These are phyloP conservation scores for Epichloe festucae DNA, from an alignment of 2,329 filamentous ascomycete species.

Conservation along the genomic window DNA sequence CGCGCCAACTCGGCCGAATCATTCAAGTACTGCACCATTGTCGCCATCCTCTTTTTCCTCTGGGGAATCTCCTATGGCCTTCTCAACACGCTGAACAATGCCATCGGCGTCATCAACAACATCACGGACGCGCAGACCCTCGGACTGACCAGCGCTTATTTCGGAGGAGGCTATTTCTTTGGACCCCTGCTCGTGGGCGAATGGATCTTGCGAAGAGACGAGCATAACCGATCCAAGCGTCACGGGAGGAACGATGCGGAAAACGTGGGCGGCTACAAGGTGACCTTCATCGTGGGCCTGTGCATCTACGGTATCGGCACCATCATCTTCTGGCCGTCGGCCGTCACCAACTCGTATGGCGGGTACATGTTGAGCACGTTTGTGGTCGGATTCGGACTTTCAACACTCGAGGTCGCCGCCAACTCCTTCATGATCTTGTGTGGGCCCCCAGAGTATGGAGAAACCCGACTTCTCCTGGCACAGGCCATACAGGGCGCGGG, in stretches of 20 bases:
- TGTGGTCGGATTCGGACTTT: conserved; percentile 64
- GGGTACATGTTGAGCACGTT: conserved; percentile 66
- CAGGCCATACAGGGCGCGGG: conserved; percentile 68
- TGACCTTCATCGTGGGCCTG: conserved; percentile 66
- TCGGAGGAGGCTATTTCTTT: conserved; percentile 55
- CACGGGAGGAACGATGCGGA: conserved; percentile 25
- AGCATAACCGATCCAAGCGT: conserved; percentile 37
- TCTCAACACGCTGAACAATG: conserved; percentile 66
- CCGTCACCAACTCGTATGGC: conserved; percentile 58
- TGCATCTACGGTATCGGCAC: conserved; percentile 63
- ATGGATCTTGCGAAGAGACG: conserved; percentile 56
- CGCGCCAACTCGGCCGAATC: conserved; percentile 50
- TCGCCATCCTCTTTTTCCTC: conserved; percentile 72
- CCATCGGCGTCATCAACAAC: conserved; percentile 48
- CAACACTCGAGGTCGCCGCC: conserved; percentile 66
- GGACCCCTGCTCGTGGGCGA: conserved; percentile 58
- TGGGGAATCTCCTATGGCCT: conserved; percentile 89
- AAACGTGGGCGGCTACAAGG: conserved; percentile 56
- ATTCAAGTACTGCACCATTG: conserved; percentile 57
- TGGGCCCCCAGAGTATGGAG: conserved; percentile 58
- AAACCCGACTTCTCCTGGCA: conserved; percentile 61
- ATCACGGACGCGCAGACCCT: conserved; percentile 51
- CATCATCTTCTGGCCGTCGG: conserved; percentile 79
- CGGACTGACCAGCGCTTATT: conserved; percentile 58
- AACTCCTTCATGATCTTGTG: conserved; percentile 64